Conservation (phyloP, 208 protist genomes). For the Wallacemonas rigidus region DNA sequence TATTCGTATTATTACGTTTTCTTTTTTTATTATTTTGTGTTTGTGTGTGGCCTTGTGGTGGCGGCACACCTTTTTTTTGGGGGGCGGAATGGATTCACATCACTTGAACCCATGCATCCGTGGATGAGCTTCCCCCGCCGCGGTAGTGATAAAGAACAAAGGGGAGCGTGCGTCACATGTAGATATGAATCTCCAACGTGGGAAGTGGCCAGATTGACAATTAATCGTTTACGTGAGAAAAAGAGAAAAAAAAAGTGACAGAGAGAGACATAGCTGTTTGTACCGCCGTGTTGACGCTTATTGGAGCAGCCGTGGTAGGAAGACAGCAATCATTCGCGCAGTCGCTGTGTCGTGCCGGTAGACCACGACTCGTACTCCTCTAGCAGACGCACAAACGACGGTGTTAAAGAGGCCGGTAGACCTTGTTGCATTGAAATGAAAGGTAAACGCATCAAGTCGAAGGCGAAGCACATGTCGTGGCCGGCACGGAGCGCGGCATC, state of each 20-base stretch:
- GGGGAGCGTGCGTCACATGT: too few species aligned
- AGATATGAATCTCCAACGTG: too few species aligned
- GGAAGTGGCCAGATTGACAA: neutral
- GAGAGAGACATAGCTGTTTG: neutral
- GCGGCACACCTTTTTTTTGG: too few species aligned
- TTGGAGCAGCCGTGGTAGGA: too few species aligned
- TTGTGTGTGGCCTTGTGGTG: too few species aligned
- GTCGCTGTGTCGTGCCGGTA: conserved; percentile 67
- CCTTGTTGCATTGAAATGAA: conserved; percentile 52
- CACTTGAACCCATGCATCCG: too few species aligned
- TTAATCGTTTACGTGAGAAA: conserved; percentile 6
- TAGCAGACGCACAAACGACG: conserved; percentile 65
- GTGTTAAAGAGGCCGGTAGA: conserved; percentile 37
- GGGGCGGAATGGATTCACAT: too few species aligned
- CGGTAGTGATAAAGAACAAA: too few species aligned
- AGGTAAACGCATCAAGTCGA: conserved; percentile 86
- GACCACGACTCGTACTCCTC: conserved; percentile 90
- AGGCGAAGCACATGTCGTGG: conserved; percentile 77
- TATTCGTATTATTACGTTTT: conserved; percentile 1
- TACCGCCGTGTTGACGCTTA: too few species aligned
- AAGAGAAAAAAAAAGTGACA: conserved; percentile 24
- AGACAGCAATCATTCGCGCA: conserved; percentile 24
- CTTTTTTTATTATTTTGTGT: neutral
- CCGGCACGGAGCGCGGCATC: neutral
- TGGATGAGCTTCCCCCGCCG: too few species aligned